These are phyloP conservation scores for Suillus decipiens DNA, from an alignment of 768 basidiomycete species.

Conservation along the genomic window DNA sequence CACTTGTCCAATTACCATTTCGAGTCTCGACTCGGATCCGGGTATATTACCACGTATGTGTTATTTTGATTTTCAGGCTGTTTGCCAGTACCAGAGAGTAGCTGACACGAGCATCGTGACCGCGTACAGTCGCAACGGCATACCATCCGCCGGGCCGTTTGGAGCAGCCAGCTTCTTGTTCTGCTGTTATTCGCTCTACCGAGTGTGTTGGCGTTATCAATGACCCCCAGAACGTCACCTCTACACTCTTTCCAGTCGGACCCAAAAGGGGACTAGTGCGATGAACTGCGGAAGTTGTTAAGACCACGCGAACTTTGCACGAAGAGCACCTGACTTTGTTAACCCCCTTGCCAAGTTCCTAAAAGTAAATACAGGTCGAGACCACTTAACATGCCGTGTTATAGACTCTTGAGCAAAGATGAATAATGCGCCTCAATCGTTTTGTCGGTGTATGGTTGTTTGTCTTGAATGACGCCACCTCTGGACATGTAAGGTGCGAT, in stretches of 20 bases:
- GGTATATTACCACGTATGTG: neutral
- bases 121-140: neutral
- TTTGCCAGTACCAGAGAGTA: too few species aligned
- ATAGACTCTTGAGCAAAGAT: too few species aligned
- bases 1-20: neutral
- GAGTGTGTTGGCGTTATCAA: neutral
- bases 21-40: too few species aligned
- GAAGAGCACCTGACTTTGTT: neutral
- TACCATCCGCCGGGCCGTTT: neutral
- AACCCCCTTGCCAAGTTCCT: constrained; percentile 1
- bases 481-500: neutral
- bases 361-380: too few species aligned
- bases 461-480: neutral
- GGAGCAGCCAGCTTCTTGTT: neutral
- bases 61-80: neutral
- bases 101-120: neutral
- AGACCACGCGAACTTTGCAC: neutral
- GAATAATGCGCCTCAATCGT: neutral
- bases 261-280: neutral
- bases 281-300: neutral
- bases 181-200: constrained; percentile 1
- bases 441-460: neutral
- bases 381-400: too few species aligned
- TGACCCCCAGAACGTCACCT: neutral
- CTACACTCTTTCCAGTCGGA: neutral